Percentiles rank a stretch among this genome's conserved stretches.
These are phyloP conservation scores for Punctularia strigosozonata DNA, from an alignment of 768 basidiomycete genomes.

Conservation along the genomic window DNA sequence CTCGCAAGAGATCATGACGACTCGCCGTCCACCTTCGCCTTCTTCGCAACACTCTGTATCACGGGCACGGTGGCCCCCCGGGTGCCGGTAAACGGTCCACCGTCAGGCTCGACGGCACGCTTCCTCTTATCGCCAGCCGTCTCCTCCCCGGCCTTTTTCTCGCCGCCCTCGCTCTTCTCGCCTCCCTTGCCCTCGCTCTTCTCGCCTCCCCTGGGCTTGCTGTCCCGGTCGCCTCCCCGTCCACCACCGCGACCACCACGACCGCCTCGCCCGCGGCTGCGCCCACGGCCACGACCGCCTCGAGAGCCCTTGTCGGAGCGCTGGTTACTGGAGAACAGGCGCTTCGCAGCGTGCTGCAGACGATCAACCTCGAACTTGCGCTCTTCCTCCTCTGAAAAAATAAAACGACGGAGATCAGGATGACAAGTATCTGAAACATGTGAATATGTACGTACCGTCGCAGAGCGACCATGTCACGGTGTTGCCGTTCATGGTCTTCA, in stretches of 20 bases:
- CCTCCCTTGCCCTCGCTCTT: constrained; percentile 9
- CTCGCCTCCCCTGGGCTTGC: constrained; percentile 9
- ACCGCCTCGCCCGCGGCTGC: constrained; percentile 13
- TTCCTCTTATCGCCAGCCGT: constrained; percentile 65
- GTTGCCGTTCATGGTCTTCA: constrained; percentile 54
- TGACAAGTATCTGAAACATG: constrained; percentile 3
- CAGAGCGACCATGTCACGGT: constrained; percentile 55
- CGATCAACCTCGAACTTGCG: constrained; percentile 65
- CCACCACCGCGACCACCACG: constrained; percentile 22
- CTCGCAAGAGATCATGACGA: too few relatives aligned
- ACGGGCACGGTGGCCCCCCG: constrained; percentile 50
- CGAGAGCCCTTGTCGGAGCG: constrained; percentile 24
- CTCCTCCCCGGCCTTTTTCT: constrained; percentile 22
- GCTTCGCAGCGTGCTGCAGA: constrained; percentile 54
- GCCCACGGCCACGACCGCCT: constrained; percentile 28
- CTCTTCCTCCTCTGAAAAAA: constrained; percentile 51
- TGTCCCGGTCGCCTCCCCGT: constrained; percentile 10
- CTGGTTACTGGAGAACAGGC: constrained; percentile 20
- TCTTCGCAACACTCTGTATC: constrained; percentile 25
- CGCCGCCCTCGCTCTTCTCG: constrained; percentile 10
- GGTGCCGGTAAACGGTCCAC: constrained; percentile 55
- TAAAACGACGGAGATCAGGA: neutral
- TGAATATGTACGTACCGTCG: constrained; percentile 32
- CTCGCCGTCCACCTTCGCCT: constrained; percentile 30
- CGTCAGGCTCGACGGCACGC: constrained; percentile 66